A percentile compares a stretch with the other conserved stretches of the same genome.
phyloP scores from a whole-genome alignment of 1,284 basidiomycete species.

The Papiliotrema fonsecae region DNA sequence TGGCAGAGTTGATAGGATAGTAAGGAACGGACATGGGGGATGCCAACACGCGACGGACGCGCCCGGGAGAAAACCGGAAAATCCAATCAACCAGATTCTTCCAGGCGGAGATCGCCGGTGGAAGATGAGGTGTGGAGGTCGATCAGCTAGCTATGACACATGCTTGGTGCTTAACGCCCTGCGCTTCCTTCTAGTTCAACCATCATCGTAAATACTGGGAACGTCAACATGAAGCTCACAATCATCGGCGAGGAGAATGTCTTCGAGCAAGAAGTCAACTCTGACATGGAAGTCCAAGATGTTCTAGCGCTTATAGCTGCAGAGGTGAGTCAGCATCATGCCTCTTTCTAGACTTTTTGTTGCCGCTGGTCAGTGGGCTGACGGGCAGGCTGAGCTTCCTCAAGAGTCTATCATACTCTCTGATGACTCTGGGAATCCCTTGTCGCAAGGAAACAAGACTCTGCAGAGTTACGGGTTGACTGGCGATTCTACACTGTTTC shows the following conservation, averaged over 20 bases:
- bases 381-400: conserved; percentile 28
- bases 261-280: conserved; percentile 75
- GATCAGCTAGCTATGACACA: too few species aligned
- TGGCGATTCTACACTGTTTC: conserved; percentile 34
- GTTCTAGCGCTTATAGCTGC: conserved; percentile 83
- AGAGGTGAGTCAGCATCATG: conserved; percentile 58
- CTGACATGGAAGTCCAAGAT: conserved; percentile 80
- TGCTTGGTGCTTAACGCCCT: too few species aligned
- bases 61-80: too few species aligned
- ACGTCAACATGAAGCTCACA: conserved; percentile 71
- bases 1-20: not conserved
- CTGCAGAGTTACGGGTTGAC: conserved; percentile 39
- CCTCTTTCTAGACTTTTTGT: not conserved
- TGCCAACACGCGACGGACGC: too few species aligned
- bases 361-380: not conserved
- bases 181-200: too few species aligned
- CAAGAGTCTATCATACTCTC: conserved; percentile 21
- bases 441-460: conserved; percentile 24
- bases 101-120: too few species aligned
- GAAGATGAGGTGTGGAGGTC: too few species aligned
- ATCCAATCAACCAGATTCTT: too few species aligned
- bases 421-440: conserved; percentile 35
- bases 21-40: too few species aligned
- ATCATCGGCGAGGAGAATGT: conserved; percentile 70
- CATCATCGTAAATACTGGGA: too few species aligned